These are phyloP conservation scores for Macrophomina pseudophaseolina DNA, from an alignment of 2,329 filamentous ascomycete species.

Conservation along the genomic window DNA sequence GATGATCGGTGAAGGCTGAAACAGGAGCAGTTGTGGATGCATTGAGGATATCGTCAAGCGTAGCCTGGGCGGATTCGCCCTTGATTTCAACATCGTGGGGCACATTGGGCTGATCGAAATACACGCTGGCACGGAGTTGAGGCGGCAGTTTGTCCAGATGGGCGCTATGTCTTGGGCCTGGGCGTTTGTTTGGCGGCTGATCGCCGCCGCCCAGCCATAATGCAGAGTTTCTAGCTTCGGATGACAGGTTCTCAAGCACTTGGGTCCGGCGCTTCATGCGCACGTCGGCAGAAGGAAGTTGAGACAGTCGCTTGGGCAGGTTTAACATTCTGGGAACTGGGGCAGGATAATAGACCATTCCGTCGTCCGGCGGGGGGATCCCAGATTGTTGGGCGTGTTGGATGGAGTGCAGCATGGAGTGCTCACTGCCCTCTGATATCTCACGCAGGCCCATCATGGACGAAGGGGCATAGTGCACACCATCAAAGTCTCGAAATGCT, in stretches of 20 bases:
- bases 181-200: slow-evolving; percentile 31
- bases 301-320: slow-evolving; percentile 84
- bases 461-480: slow-evolving; percentile 71
- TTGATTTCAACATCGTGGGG: slow-evolving; percentile 62
- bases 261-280: slow-evolving; percentile 76
- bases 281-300: slow-evolving; percentile 66
- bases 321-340: slow-evolving; percentile 94
- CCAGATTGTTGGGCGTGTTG: slow-evolving; percentile 33
- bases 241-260: slow-evolving; percentile 67
- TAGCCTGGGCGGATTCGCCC: slow-evolving; percentile 83
- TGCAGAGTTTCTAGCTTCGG: slow-evolving; percentile 59
- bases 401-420: slow-evolving; percentile 54
- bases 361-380: slow-evolving; percentile 66
- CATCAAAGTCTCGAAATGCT: slow-evolving; percentile 82
- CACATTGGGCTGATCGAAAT: slow-evolving; percentile 75
- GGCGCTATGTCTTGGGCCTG: slow-evolving; percentile 40
- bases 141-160: slow-evolving; percentile 68
- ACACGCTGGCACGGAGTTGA: slow-evolving; percentile 87
- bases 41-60: slow-evolving; percentile 88
- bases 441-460: slow-evolving; percentile 13
- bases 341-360: slow-evolving; percentile 94
- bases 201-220: slow-evolving; percentile 47
- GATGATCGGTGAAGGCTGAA: slow-evolving; percentile 88
- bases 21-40: slow-evolving; percentile 88
- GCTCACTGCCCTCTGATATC: slow-evolving; percentile 35